These are phyloP conservation scores for Calocybe cyanea DNA, from an alignment of 768 basidiomycete genomes.

Conservation along the genomic window DNA sequence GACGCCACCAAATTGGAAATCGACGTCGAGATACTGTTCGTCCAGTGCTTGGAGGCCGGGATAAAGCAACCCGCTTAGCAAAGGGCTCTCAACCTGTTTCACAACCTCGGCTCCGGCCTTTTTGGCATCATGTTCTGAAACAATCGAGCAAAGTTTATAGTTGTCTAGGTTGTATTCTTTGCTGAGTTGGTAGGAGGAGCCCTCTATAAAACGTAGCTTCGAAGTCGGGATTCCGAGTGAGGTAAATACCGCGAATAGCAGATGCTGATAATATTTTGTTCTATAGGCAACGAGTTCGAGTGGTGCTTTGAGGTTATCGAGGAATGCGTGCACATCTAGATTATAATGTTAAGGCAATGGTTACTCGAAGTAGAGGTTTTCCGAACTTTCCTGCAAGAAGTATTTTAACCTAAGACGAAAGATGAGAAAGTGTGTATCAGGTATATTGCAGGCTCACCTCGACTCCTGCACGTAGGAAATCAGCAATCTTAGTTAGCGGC, in stretches of 20 bases:
- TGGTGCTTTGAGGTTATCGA: slow-evolving; percentile 96
- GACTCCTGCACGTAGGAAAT: slow-evolving; percentile 91
- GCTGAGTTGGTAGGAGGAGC: slow-evolving; percentile 90
- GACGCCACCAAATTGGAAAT: slow-evolving; percentile 97
- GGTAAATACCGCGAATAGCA: slow-evolving; percentile 80
- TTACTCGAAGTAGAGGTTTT: not conserved
- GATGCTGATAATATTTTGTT: slow-evolving; percentile 83
- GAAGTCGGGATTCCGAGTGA: slow-evolving; percentile 89
- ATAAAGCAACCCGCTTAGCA: slow-evolving; percentile 90
- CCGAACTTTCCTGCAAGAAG: slow-evolving; percentile 64
- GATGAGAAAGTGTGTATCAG: not conserved
- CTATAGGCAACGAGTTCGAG: slow-evolving; percentile 85
- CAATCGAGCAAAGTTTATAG: slow-evolving; percentile 86
- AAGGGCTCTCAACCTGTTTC: slow-evolving; percentile 91
- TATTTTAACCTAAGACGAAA: slow-evolving; percentile 56
- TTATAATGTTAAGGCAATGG: not conserved
- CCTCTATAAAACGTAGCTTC: slow-evolving; percentile 79
- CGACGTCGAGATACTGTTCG: slow-evolving; percentile 92
- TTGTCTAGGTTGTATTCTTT: slow-evolving; percentile 93
- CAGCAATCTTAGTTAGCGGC: slow-evolving; percentile 90
- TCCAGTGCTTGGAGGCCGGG: slow-evolving; percentile 96
- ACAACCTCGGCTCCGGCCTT: slow-evolving; percentile 99
- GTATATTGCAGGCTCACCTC: slow-evolving; percentile 44
- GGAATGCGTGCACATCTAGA: slow-evolving; percentile 91
- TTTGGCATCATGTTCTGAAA: slow-evolving; percentile 94